Evolutionary conservation across 345 rosid genomes (phyloP), one percentile per base, ranked within the genome.

Genomic region (Pistacia integerrima): DNA sequence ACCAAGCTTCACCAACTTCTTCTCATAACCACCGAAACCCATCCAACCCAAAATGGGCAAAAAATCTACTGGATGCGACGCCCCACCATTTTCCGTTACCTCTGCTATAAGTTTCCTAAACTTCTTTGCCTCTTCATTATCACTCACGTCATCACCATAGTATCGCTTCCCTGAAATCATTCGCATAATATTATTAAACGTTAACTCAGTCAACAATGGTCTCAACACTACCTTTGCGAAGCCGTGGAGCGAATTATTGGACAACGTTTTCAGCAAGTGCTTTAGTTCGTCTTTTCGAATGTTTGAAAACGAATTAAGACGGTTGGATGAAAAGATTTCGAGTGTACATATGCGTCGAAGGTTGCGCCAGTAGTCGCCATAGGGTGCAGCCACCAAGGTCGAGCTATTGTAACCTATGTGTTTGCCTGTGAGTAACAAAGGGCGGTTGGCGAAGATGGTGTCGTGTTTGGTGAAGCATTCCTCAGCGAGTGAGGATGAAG

Each of bases 391-490:
- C 11, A 30, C 72, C 8, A 79, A 14, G 75, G 76, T 79, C 56
- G 79, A 25, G 67, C 75, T 48, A 77, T 79, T 79, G 77, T 84
- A 81, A 41, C 69, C 79, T 5, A 81, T 46, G 41, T 79, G 48
- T 55, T 79, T 77, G 0, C 83, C 79, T 0, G 57, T 3, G 12
- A 79, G 67, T 5, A 77, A 20, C 56, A 38, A 13, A 3, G 83
- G 83, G 8, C 87, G 83, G 75, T 84, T 82, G n/a, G 83, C 81
- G 4, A 84, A 74, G 18, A 77, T 63, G 16, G 74, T 10, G 70
- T 81, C 85, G 51, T 79, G 79, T 22, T 74, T 79, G 55, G 79
- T 76, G 75, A 84, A 81, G 73, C 87, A 81, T 70, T 81, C 82
- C 65, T 80, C 85, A 0, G 54, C 84, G 0, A 58, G 72, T 4